These are phyloP conservation scores for Rhizomucor pusillus DNA, from an alignment of 371 early-diverging fungal species.

Conservation along the genomic window DNA sequence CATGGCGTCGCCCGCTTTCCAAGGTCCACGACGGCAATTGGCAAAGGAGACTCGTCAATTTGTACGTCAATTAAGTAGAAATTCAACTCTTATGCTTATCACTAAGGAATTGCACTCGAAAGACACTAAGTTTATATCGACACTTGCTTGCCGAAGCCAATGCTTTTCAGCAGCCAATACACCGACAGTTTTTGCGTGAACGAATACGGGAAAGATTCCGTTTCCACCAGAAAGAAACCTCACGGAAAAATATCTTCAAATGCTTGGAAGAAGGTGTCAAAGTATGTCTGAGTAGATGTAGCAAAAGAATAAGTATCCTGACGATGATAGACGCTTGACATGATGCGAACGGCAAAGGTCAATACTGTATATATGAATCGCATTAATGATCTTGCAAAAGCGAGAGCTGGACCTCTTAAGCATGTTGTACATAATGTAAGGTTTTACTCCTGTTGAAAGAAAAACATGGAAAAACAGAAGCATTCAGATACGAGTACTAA, in stretches of 20 bases:
- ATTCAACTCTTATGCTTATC: too few relatives aligned
- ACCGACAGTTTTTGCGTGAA: constrained; percentile 9
- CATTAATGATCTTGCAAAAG: constrained; percentile 14
- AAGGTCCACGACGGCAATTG: too few relatives aligned
- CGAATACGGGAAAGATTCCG: constrained; percentile 25
- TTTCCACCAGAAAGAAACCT: constrained; percentile 22
- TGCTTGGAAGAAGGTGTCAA: constrained; percentile 17
- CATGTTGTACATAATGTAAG: constrained; percentile 19
- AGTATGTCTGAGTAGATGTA: constrained; percentile 6
- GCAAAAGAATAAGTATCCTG: neutral
- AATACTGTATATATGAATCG: constrained; percentile 11
- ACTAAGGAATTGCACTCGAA: too few relatives aligned
- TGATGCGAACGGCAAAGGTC: constrained; percentile 11
- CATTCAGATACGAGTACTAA: neutral
- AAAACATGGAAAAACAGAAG: neutral
- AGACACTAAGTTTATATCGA: constrained; percentile 8
- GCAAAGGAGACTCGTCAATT: too few relatives aligned
- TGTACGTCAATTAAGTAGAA: too few relatives aligned
- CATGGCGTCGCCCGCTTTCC: too few relatives aligned
- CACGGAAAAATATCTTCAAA: constrained; percentile 10
- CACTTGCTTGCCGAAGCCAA: neutral
- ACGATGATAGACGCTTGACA: constrained; percentile 9
- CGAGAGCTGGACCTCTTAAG: constrained; percentile 15
- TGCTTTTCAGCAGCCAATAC: neutral
- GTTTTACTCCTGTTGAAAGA: too few relatives aligned